Evolutionary conservation across 2,329 filamentous ascomycete genomes (phyloP).

Genomic region (Trichoderma harzianum): DNA sequence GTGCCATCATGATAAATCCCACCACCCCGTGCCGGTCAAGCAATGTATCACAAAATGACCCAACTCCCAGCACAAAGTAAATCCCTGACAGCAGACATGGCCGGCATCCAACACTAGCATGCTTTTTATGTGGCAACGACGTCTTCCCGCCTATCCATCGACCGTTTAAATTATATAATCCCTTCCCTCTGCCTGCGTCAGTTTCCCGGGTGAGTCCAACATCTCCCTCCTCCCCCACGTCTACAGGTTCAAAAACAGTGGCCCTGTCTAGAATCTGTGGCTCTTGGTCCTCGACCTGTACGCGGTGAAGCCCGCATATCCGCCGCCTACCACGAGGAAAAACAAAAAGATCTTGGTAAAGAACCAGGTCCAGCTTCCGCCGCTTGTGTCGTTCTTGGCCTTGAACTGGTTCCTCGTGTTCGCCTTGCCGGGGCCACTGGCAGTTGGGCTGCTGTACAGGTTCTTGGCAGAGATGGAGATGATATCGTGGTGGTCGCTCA

Average conservation of each 20-base stretch:
- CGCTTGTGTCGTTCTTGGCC: constrained; percentile 31
- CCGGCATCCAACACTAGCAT: not conserved
- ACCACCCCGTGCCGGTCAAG: not conserved
- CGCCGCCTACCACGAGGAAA: constrained; percentile 64
- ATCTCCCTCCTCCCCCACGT: not conserved
- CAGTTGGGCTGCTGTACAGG: constrained; percentile 67
- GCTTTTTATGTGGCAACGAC: not conserved
- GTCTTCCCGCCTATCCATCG: not conserved
- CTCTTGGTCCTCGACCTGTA: constrained; percentile 67
- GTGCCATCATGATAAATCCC: not conserved
- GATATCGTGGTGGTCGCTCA: constrained; percentile 97
- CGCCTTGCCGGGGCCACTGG: constrained; percentile 35
- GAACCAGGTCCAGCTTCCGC: constrained; percentile 58
- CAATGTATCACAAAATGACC: not conserved
- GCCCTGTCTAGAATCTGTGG: constrained; percentile 49
- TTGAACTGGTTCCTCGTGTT: constrained; percentile 34
- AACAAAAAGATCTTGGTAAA: constrained; percentile 82
- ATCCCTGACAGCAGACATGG: not conserved
- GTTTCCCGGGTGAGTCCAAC: not conserved
- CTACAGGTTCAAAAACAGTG: not conserved
- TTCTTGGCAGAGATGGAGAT: constrained; percentile 83
- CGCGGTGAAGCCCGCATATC: constrained; percentile 80
- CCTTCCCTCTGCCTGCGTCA: not conserved
- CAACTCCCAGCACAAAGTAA: not conserved
- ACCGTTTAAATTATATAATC: not conserved